Conservation (phyloP, 495 filamentous ascomycete genomes). For the Immersiella caudata region DNA sequence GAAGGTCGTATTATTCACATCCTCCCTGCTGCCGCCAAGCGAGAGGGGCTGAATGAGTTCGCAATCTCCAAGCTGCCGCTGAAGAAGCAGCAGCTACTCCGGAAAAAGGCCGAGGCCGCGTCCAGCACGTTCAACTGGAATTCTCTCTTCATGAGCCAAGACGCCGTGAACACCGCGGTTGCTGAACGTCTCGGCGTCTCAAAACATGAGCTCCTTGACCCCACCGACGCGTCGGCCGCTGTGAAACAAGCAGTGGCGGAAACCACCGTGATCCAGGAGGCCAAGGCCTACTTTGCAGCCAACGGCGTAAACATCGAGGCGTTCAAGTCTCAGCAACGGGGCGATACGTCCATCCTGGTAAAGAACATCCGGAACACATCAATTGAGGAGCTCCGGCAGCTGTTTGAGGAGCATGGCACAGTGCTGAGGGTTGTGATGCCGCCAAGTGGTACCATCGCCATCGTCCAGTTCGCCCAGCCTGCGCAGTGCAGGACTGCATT, state of each 20-base stretch:
- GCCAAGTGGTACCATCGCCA: constrained; percentile 87
- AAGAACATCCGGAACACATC: constrained; percentile 92
- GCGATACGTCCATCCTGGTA: constrained; percentile 84
- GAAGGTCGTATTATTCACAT: constrained; percentile 92
- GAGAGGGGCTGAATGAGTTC: constrained; percentile 83
- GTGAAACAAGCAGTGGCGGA: constrained; percentile 97
- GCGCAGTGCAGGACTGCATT: constrained; percentile 82
- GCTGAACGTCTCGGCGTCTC: constrained; percentile 82
- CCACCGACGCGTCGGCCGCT: constrained; percentile 88
- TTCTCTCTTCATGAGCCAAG: constrained; percentile 95
- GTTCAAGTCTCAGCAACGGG: constrained; percentile 80
- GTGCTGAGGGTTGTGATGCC: constrained; percentile 84
- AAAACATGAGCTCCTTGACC: constrained; percentile 89
- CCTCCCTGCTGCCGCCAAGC: constrained; percentile 76
- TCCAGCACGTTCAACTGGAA: constrained; percentile 92
- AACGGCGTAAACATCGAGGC: constrained; percentile 90
- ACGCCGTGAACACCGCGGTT: constrained; percentile 91
- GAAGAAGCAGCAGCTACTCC: constrained; percentile 90
- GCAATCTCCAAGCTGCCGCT: constrained; percentile 84
- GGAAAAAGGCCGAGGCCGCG: constrained; percentile 75
- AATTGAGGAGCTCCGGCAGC: constrained; percentile 62
- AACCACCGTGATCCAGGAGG: constrained; percentile 94
- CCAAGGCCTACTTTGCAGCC: constrained; percentile 81
- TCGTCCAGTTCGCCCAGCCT: constrained; percentile 80
- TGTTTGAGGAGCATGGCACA: constrained; percentile 73